These are phyloP conservation scores for Boletus eberwhitei DNA, from an alignment of 768 basidiomycete species.

Conservation along the genomic window DNA sequence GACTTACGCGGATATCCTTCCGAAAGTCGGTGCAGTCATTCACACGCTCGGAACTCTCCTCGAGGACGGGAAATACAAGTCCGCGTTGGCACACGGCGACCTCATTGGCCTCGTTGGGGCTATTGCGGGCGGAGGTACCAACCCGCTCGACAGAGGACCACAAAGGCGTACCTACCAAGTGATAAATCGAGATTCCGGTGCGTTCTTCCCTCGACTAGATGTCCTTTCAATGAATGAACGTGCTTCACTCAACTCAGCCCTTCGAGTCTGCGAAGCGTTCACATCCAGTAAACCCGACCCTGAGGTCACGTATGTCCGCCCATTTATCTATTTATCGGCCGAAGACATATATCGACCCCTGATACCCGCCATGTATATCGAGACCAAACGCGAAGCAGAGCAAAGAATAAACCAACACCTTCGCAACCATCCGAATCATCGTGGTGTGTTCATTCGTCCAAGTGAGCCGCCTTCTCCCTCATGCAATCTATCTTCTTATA, in stretches of 20 bases:
- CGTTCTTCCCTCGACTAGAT: conserved; percentile 26
- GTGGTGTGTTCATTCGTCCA: conserved; percentile 83
- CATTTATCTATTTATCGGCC: conserved; percentile 95
- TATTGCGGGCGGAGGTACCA: conserved; percentile 41
- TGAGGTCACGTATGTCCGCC: conserved; percentile 36
- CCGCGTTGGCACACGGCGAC: conserved; percentile 58
- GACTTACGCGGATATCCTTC: conserved; percentile 67
- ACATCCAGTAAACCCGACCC: conserved; percentile 42
- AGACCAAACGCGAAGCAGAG: conserved; percentile 94
- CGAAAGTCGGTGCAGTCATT: conserved; percentile 72
- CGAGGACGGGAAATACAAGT: conserved; percentile 79
- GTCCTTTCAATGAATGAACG: conserved; percentile 7
- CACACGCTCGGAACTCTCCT: conserved; percentile 92
- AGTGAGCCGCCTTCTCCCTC: conserved; percentile 49
- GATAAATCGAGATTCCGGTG: conserved; percentile 90
- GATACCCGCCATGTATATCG: conserved; percentile 82
- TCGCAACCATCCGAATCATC: conserved; percentile 40
- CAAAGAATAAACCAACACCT: conserved; percentile 56
- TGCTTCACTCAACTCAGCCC: conserved; percentile 40
- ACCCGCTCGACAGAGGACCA: conserved; percentile 57
- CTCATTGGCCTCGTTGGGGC: conserved; percentile 48
- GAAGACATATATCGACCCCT: conserved; percentile 83
- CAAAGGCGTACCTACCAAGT: conserved; percentile 60
- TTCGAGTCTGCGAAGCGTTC: conserved; percentile 77
- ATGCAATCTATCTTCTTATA: conserved; percentile 11